Conservation (phyloP, 139 green algal species). For the Chlorella sp. region DNA sequence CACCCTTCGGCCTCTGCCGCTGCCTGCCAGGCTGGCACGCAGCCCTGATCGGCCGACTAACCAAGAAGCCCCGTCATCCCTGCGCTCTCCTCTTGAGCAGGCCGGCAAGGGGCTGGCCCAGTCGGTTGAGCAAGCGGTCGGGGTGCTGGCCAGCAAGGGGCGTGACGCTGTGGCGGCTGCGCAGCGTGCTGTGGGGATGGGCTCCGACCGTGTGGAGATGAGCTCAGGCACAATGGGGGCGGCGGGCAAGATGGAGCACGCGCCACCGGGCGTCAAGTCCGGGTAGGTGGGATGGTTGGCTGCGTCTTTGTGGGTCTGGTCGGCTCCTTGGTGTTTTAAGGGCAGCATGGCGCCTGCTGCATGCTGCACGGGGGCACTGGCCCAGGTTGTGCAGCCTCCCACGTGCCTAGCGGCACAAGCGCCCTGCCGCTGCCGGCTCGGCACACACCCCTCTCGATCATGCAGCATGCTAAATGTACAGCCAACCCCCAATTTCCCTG, state of each 20-base stretch:
- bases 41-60: too few species aligned
- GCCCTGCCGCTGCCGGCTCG: too few species aligned
- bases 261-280: neutral
- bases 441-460: too few species aligned
- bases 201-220: constrained; percentile 16
- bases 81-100: neutral
- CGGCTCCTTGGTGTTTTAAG: neutral
- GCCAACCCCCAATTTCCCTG: neutral
- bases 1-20: neutral
- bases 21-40: neutral
- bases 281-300: neutral
- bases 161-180: neutral
- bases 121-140: constrained; percentile 9
- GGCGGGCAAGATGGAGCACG: constrained; percentile 44
- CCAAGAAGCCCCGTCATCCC: neutral
- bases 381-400: neutral
- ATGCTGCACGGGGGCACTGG: neutral
- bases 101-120: constrained; percentile 33
- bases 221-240: constrained; percentile 23
- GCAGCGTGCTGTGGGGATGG: constrained; percentile 23
- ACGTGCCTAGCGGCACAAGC: too few species aligned
- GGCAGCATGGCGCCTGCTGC: neutral
- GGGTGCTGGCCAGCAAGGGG: constrained; percentile 16
- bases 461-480: too few species aligned
- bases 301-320: neutral